Conservation (phyloP, 345 rosid genomes). For the Rhizophora apiculata region DNA sequence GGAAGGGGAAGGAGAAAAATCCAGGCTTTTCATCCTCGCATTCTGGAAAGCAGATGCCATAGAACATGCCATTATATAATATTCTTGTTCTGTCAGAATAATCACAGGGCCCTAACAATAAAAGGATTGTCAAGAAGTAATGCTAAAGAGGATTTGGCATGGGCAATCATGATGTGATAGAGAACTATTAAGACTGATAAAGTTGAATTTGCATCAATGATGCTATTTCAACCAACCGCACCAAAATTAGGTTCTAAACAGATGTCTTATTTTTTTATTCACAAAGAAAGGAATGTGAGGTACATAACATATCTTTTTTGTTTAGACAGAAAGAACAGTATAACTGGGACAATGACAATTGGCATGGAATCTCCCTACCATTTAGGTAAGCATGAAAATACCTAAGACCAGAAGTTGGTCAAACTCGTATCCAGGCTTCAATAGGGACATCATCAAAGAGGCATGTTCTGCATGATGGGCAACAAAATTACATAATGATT, state of each 20-base stretch:
- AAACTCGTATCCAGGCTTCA: slow-evolving; percentile 82
- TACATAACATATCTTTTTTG: neutral
- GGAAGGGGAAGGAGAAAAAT: no score
- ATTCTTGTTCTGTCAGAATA: no score
- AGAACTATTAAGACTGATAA: neutral
- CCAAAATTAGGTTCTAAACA: neutral
- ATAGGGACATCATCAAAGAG: slow-evolving; percentile 50
- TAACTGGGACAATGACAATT: no score
- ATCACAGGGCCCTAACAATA: no score
- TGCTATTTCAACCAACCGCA: neutral
- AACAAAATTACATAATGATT: neutral
- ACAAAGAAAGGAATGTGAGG: neutral
- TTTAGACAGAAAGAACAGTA: no score
- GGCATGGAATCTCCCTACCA: neutral
- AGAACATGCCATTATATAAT: no score
- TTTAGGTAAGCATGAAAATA: slow-evolving; percentile 28
- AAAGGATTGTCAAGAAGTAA: neutral
- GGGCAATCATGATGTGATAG: neutral
- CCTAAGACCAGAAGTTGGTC: slow-evolving; percentile 82
- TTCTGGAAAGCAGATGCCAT: no score
- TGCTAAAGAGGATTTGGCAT: neutral
- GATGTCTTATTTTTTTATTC: neutral
- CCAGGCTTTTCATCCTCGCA: no score
- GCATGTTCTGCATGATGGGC: slow-evolving; percentile 52
- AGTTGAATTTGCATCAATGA: neutral